Evolutionary conservation across 2,329 filamentous ascomycete species (phyloP).

Genomic region (Magnaporthiopsis rhizophila): DNA sequence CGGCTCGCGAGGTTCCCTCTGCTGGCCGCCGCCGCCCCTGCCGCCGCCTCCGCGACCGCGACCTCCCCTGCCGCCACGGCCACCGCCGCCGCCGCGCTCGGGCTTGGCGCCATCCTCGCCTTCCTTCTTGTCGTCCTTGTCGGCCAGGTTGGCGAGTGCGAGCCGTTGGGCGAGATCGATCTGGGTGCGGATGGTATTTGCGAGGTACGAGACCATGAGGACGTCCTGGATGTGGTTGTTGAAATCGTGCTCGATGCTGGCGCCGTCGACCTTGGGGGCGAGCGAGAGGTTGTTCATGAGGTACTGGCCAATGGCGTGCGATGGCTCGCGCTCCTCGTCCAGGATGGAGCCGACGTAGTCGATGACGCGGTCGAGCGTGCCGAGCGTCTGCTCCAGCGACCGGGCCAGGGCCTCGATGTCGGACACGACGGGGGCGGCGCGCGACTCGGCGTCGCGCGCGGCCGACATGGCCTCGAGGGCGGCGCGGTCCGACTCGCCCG

Average conservation of each 20-base stretch:
- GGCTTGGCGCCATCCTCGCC: slow-evolving; percentile 35
- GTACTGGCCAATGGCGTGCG: slow-evolving; percentile 87
- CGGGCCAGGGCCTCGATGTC: slow-evolving; percentile 86
- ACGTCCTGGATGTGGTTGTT: slow-evolving; percentile 99
- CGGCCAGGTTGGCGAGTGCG: slow-evolving; percentile 63
- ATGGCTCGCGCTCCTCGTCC: slow-evolving; percentile 85
- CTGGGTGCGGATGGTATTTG: slow-evolving; percentile 97
- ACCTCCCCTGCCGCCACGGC: slow-evolving; percentile 30
- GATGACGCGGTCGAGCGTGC: slow-evolving; percentile 82
- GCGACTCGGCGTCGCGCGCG: slow-evolving; percentile 70
- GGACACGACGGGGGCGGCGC: slow-evolving; percentile 65
- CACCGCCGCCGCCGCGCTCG: slow-evolving; percentile 35
- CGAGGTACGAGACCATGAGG: slow-evolving; percentile 93
- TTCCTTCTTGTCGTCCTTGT: slow-evolving; percentile 35
- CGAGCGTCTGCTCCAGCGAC: slow-evolving; percentile 78
- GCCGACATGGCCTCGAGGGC: slow-evolving; percentile 74
- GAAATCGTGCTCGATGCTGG: slow-evolving; percentile 93
- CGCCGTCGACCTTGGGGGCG: slow-evolving; percentile 86
- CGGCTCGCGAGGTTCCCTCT: slow-evolving; percentile 40
- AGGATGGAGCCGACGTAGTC: slow-evolving; percentile 90
- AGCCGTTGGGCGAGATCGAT: slow-evolving; percentile 96
- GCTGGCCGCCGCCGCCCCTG: slow-evolving; percentile 43
- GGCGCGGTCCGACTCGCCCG: slow-evolving; percentile 52
- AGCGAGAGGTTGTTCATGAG: slow-evolving; percentile 88
- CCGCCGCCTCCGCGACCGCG: slow-evolving; percentile 24